Evolutionary conservation across 768 basidiomycete species (phyloP).

Genomic region (Omphalotus guepiniiformis): DNA sequence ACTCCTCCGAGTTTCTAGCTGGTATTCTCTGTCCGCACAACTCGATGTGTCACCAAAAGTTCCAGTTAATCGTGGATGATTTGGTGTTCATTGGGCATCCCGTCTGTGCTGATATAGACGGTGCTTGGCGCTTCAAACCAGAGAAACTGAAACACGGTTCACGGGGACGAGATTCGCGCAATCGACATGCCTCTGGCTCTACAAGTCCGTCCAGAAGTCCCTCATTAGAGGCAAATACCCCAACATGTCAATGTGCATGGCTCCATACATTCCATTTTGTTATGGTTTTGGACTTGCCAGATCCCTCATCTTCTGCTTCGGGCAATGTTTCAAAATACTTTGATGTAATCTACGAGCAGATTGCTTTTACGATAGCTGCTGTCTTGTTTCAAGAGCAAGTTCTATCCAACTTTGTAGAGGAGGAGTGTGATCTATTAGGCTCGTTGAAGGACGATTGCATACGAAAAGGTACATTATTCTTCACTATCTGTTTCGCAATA

Average conservation of each 20-base stretch:
- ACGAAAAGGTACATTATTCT: conserved; percentile 46
- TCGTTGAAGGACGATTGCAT: conserved; percentile 67
- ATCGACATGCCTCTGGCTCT: conserved; percentile 22
- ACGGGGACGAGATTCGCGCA: conserved; percentile 55
- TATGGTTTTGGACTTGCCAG: conserved; percentile 83
- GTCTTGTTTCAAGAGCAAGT: conserved; percentile 92
- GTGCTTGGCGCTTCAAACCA: conserved; percentile 70
- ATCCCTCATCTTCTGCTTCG: conserved; percentile 80
- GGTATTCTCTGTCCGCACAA: conserved; percentile 73
- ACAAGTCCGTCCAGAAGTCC: conserved; percentile 13
- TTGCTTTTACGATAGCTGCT: conserved; percentile 87
- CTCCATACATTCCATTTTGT: conserved; percentile 82
- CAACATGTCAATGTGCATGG: conserved; percentile 33
- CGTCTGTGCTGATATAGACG: conserved; percentile 72
- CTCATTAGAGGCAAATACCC: conserved; percentile 25
- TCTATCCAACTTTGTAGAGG: conserved; percentile 78
- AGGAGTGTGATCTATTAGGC: conserved; percentile 69
- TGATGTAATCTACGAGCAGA: conserved; percentile 84
- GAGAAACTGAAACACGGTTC: conserved; percentile 48
- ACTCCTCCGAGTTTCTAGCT: conserved; percentile 77
- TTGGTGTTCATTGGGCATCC: conserved; percentile 94
- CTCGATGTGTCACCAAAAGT: conserved; percentile 88
- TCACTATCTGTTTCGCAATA: conserved; percentile 10
- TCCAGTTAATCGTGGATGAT: conserved; percentile 88
- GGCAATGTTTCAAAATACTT: conserved; percentile 77